Evolutionary conservation across 2,329 filamentous ascomycete species (phyloP).

Genomic region (Apiospora rasikravindrae): DNA sequence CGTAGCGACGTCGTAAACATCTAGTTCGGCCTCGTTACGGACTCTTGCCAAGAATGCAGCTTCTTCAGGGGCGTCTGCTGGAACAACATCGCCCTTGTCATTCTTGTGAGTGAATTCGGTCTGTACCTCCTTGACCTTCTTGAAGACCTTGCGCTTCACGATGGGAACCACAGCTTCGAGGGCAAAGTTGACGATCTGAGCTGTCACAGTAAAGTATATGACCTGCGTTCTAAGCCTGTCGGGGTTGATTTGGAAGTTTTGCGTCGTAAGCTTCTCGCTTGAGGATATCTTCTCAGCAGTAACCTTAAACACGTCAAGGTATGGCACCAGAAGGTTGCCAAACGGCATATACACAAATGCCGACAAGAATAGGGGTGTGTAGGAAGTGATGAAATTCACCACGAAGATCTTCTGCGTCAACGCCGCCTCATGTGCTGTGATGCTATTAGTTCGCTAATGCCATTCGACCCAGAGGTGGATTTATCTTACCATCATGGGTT

Average conservation of each 20-base stretch:
- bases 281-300: constrained; percentile 78
- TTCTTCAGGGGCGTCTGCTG: constrained; percentile 77
- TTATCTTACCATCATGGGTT: constrained; percentile 68
- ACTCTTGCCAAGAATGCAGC: constrained; percentile 80
- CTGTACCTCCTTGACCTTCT: constrained; percentile 80
- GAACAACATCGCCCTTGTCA: constrained; percentile 43
- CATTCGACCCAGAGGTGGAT: background rate
- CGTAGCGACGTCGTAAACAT: constrained; percentile 84
- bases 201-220: constrained; percentile 95
- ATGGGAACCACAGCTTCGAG: constrained; percentile 87
- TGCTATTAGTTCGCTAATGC: constrained; percentile 27
- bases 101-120: constrained; percentile 62
- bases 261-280: constrained; percentile 70
- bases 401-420: constrained; percentile 94
- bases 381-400: constrained; percentile 95
- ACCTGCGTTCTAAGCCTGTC: constrained; percentile 86
- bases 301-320: constrained; percentile 80
- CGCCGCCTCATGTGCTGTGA: constrained; percentile 74
- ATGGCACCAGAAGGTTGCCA: constrained; percentile 80
- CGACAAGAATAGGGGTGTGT: constrained; percentile 88
- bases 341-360: constrained; percentile 96
- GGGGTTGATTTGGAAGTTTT: constrained; percentile 81
- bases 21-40: constrained; percentile 80
- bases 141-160: constrained; percentile 76
- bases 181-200: constrained; percentile 85